Percentiles rank a stretch among this genome's conserved stretches.
Evolutionary conservation across 768 basidiomycete species (phyloP).

Genomic region (Vishniacozyma victoriae): DNA sequence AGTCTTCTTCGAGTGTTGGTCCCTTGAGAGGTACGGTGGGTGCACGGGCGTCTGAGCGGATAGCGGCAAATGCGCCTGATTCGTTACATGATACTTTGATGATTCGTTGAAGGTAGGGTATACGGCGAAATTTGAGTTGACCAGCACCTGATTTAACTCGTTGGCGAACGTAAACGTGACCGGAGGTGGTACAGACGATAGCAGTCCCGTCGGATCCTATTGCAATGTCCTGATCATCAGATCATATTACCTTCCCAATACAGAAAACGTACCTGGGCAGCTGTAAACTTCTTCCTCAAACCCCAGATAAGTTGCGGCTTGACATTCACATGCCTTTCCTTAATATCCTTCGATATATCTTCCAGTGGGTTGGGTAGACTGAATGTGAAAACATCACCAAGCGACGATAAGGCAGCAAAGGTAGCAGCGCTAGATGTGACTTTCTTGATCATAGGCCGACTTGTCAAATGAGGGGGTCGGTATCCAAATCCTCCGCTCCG

Average conservation of each 20-base stretch:
- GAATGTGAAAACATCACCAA: slow-evolving; percentile 90
- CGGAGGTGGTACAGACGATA: slow-evolving; percentile 88
- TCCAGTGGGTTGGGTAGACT: slow-evolving; percentile 48
- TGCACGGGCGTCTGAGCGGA: slow-evolving; percentile 66
- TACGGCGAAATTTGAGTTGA: slow-evolving; percentile 64
- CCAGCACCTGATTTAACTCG: slow-evolving; percentile 51
- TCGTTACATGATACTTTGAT: slow-evolving; percentile 76
- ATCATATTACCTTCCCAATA: background rate
- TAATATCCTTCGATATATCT: slow-evolving; percentile 45
- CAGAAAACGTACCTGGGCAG: slow-evolving; percentile 57
- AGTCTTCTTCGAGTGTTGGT: slow-evolving; percentile 59
- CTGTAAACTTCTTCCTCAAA: slow-evolving; percentile 74
- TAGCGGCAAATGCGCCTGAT: slow-evolving; percentile 80
- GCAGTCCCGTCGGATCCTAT: slow-evolving; percentile 80
- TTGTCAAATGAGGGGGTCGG: slow-evolving; percentile 69
- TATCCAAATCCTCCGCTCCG: slow-evolving; percentile 71
- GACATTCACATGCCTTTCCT: slow-evolving; percentile 48
- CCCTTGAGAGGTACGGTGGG: slow-evolving; percentile 57
- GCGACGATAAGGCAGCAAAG: slow-evolving; percentile 74
- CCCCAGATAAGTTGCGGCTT: slow-evolving; percentile 91
- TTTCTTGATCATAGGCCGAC: slow-evolving; percentile 68
- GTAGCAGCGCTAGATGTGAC: slow-evolving; percentile 70
- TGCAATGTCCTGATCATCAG: slow-evolving; percentile 66
- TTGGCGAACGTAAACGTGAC: slow-evolving; percentile 82
- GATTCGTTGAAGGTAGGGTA: slow-evolving; percentile 78